phyloP scores from a whole-genome alignment of 73 alveolate species.

The Effrenium voratum region DNA sequence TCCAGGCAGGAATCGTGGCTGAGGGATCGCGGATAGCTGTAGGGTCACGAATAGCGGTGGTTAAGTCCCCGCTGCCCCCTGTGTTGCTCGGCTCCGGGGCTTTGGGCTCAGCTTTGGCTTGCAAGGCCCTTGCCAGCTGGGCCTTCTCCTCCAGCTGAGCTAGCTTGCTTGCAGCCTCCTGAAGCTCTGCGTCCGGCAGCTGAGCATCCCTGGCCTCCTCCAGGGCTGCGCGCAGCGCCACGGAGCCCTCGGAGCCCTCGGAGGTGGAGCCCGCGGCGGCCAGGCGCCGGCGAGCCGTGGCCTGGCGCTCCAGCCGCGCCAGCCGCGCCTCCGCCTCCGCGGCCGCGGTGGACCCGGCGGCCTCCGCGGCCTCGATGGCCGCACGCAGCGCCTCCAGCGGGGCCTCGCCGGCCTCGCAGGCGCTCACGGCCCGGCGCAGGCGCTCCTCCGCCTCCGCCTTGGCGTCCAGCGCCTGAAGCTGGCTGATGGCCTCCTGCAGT shows the following conservation, averaged over 20 bases:
- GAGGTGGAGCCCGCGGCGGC: conserved; percentile 4
- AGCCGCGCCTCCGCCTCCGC: background rate
- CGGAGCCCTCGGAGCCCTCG: background rate
- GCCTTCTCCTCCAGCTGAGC: conserved; percentile 59
- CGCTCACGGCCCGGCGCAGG: background rate
- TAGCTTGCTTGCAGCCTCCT: conserved; percentile 11
- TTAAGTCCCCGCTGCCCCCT: background rate
- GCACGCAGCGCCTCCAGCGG: conserved; percentile 40
- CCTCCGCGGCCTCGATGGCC: conserved; percentile 41
- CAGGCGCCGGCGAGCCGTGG: conserved; percentile 67
- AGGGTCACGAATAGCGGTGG: too few relatives aligned
- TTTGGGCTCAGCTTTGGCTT: too few relatives aligned
- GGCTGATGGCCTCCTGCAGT: conserved; percentile 41
- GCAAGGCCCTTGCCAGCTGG: conserved; percentile 28
- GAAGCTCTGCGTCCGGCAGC: background rate
- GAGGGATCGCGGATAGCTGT: too few relatives aligned
- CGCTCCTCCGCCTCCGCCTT: background rate
- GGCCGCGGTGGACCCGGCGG: background rate
- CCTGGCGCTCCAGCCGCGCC: background rate
- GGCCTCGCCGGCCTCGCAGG: background rate
- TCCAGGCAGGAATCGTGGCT: too few relatives aligned
- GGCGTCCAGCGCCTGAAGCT: background rate
- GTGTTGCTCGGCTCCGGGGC: background rate
- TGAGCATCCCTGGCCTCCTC: conserved; percentile 63
- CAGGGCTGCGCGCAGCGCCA: conserved; percentile 57